Percentiles rank a stretch among this genome's conserved stretches.
These are phyloP conservation scores for Cladorrhinum sp. DNA, from an alignment of 2,329 filamentous ascomycete genomes.

Conservation along the genomic window DNA sequence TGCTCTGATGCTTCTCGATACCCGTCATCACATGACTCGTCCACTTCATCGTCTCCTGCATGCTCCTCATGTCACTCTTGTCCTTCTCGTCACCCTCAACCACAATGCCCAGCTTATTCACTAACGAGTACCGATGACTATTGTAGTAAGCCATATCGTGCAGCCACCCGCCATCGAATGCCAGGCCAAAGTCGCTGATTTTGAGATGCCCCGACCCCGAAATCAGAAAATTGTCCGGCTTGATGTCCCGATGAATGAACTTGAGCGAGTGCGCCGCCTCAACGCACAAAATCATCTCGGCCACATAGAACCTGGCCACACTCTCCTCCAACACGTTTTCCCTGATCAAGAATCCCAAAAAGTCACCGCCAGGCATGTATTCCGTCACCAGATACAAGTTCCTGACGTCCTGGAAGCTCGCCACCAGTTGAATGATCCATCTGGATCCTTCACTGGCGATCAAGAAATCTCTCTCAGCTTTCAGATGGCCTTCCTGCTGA, in stretches of 20 bases:
- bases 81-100: constrained; percentile 74
- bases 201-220: constrained; percentile 85
- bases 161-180: constrained; percentile 93
- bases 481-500: constrained; percentile 86
- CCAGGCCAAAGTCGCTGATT: constrained; percentile 93
- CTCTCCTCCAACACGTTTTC: constrained; percentile 79
- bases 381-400: constrained; percentile 96
- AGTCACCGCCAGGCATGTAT: constrained; percentile 96
- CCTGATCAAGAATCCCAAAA: constrained; percentile 79
- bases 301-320: constrained; percentile 80
- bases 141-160: constrained; percentile 87
- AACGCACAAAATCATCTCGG: constrained; percentile 93
- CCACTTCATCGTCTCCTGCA: constrained; percentile 37
- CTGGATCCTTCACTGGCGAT: constrained; percentile 82
- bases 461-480: constrained; percentile 88
- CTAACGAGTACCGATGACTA: constrained; percentile 73
- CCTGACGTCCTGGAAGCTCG: constrained; percentile 81
- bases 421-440: constrained; percentile 85
- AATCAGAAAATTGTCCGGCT: constrained; percentile 96
- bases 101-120: constrained; percentile 71
- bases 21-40: constrained; percentile 40
- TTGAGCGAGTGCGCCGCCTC: constrained; percentile 84
- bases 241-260: constrained; percentile 94
- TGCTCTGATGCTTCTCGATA: constrained; percentile 36
- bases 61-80: constrained; percentile 46